phyloP scores from a whole-genome alignment of 2,329 filamentous ascomycete genomes.

The Verticillium tricorpus region DNA sequence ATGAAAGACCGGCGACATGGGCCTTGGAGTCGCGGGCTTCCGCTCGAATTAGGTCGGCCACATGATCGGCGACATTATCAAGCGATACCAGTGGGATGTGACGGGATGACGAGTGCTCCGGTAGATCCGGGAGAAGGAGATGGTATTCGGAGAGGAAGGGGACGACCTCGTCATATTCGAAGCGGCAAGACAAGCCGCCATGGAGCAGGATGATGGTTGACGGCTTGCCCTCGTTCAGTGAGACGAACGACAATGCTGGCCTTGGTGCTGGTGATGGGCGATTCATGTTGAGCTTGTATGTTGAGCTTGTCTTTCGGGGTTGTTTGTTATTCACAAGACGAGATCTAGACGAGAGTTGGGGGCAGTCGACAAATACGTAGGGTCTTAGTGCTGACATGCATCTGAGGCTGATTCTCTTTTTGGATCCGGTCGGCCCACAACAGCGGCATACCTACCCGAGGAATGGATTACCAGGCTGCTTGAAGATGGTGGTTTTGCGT shows the following conservation, averaged over 20 bases:
- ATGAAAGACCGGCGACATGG: slow-evolving; percentile 35
- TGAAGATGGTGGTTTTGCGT: no score
- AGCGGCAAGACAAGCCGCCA: slow-evolving; percentile 24
- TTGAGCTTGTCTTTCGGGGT: no score
- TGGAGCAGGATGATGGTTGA: slow-evolving; percentile 27
- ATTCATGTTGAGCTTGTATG: background rate
- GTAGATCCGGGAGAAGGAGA: slow-evolving; percentile 32
- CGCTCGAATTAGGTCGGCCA: slow-evolving; percentile 28
- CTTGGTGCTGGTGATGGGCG: background rate
- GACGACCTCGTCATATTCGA: slow-evolving; percentile 28
- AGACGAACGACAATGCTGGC: slow-evolving; percentile 3
- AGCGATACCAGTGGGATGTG: slow-evolving; percentile 26
- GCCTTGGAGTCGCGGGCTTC: slow-evolving; percentile 29
- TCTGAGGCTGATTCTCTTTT: no score
- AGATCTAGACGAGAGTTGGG: no score
- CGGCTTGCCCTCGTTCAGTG: slow-evolving; percentile 21
- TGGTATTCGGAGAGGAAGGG: slow-evolving; percentile 31
- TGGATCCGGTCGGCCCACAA: no score
- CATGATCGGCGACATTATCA: slow-evolving; percentile 21
- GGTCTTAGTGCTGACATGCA: no score
- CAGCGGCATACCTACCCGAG: no score
- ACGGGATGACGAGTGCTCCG: slow-evolving; percentile 31
- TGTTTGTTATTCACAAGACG: no score
- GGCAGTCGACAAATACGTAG: no score
- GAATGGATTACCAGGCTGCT: no score